Percentiles rank a stretch among this genome's conserved stretches.
These are phyloP conservation scores for Metarhizium sp. DNA, from an alignment of 2,329 filamentous ascomycete species.

Conservation along the genomic window DNA sequence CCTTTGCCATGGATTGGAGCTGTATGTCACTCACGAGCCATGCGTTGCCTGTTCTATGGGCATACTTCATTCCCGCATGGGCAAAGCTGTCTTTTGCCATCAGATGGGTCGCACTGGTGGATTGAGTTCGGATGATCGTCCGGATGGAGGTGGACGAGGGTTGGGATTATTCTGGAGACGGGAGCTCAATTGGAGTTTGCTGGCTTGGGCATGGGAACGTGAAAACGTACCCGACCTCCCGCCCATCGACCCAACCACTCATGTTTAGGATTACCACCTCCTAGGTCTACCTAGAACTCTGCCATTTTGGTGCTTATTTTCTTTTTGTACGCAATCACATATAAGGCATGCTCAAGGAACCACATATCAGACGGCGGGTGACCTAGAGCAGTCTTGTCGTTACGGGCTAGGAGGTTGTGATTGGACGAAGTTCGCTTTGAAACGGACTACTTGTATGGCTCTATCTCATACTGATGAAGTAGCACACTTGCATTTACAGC, in stretches of 20 bases:
- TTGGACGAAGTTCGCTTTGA: neutral
- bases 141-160: conserved; percentile 47
- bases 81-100: conserved; percentile 69
- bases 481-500: neutral
- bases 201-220: conserved; percentile 68
- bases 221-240: conserved; percentile 28
- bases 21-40: conserved; percentile 92
- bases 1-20: conserved; percentile 84
- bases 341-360: neutral
- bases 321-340: neutral
- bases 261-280: conserved; percentile 39
- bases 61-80: conserved; percentile 86
- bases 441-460: neutral
- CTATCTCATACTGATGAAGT: neutral
- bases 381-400: neutral
- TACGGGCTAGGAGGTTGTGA: neutral
- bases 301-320: conserved; percentile 7
- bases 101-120: conserved; percentile 77
- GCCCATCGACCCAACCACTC: conserved; percentile 37
- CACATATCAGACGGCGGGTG: conserved; percentile 6
- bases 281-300: conserved; percentile 26
- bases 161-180: conserved; percentile 62
- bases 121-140: conserved; percentile 65
- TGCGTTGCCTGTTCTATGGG: conserved; percentile 98
- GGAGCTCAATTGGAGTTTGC: conserved; percentile 78